Percentiles rank a stretch among this genome's conserved stretches.
These are phyloP conservation scores for Chrysosporium keratinophilum DNA, from an alignment of 2,329 filamentous ascomycete genomes.

Conservation along the genomic window DNA sequence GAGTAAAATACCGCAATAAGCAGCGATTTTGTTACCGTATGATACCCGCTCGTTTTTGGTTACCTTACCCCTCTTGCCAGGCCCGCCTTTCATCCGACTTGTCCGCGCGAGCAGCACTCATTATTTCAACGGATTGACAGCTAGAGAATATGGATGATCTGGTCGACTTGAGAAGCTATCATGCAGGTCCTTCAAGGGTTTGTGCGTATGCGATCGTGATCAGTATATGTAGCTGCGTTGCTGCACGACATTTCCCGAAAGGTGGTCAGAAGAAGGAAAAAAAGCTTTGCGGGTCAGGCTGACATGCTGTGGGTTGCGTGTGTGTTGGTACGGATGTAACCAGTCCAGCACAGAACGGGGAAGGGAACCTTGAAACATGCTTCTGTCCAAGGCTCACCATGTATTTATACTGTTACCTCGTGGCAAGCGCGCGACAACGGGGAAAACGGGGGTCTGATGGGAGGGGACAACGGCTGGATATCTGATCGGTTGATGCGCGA, in stretches of 20 bases:
- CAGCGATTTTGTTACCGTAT: neutral
- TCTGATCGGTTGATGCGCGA: neutral
- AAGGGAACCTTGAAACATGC: constrained; percentile 6
- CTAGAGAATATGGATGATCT: no score
- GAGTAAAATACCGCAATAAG: neutral
- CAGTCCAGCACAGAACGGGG: neutral
- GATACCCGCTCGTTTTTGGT: neutral
- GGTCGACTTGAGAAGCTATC: neutral
- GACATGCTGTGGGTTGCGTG: no score
- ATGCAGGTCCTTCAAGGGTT: neutral
- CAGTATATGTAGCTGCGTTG: neutral
- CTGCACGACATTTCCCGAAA: constrained; percentile 8
- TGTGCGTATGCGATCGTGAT: neutral
- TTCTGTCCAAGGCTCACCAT: no score
- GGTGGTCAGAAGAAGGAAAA: neutral
- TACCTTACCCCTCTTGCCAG: neutral
- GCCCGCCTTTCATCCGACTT: neutral
- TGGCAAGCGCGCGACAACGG: constrained; percentile 1
- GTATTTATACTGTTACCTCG: constrained; percentile 1
- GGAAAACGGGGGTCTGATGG: neutral
- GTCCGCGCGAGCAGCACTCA: neutral
- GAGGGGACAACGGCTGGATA: neutral
- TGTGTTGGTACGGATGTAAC: constrained; percentile 6
- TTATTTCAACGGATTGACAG: no score
- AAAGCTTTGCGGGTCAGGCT: constrained; percentile 1